A percentile compares a stretch with the other conserved stretches of the same genome.
Conservation (phyloP, 768 basidiomycete species). For the Pleurotus ostreatus region DNA sequence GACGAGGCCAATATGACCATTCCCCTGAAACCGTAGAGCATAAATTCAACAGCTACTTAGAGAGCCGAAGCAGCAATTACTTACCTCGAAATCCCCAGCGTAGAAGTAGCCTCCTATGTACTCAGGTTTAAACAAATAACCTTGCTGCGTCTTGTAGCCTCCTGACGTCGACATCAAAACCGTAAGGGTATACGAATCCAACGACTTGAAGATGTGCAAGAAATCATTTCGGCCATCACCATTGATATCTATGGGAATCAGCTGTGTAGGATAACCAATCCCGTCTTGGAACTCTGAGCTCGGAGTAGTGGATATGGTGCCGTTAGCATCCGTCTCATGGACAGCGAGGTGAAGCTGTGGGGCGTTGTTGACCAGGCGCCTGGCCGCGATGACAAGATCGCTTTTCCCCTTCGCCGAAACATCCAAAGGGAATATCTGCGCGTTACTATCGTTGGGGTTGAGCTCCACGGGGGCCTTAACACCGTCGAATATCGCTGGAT, state of each 20-base stretch:
- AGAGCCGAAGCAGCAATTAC: neutral
- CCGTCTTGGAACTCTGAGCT: neutral
- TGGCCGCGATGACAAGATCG: slow-evolving; percentile 2
- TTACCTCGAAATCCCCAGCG: slow-evolving; percentile 3
- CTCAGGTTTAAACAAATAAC: neutral
- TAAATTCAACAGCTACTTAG: neutral
- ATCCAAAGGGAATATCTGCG: slow-evolving; percentile 1
- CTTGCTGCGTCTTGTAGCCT: neutral
- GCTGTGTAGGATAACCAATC: slow-evolving; percentile 1
- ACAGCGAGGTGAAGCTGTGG: neutral
- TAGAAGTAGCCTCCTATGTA: slow-evolving; percentile 4
- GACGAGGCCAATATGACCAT: slow-evolving; percentile 2
- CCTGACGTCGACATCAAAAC: neutral
- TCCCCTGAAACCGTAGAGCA: neutral
- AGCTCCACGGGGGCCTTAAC: neutral
- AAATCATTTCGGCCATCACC: slow-evolving; percentile 6
- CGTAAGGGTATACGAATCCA: neutral
- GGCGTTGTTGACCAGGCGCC: neutral
- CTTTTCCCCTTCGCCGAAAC: neutral
- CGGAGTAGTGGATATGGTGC: neutral
- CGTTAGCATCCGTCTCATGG: neutral
- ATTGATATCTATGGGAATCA: slow-evolving; percentile 1
- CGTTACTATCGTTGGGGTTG: neutral
- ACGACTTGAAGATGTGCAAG: neutral
- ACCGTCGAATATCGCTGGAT: slow-evolving; percentile 8